Evolutionary conservation across 306 rosid genomes (phyloP), one percentile per base, ranked within the genome.

Genomic region (Glycine latifolia): DNA sequence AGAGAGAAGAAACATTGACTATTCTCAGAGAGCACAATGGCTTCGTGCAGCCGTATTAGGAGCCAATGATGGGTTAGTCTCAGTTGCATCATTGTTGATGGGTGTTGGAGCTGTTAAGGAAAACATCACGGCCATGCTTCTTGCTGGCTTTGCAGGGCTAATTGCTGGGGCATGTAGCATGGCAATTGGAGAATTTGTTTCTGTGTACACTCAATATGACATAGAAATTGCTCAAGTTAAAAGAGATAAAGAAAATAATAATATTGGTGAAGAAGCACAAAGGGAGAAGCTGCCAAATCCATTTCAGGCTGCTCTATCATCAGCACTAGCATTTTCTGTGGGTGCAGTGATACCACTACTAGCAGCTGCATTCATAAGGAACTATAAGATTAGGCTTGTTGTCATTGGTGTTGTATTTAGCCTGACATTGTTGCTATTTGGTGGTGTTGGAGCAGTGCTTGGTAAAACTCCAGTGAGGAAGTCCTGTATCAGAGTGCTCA

Each of bases 61-160:
- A 55, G 60, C 60, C 26, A 55, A 55, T 6, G 60, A 55, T 15
- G 60, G 60, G 2, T 55, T 55, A 55, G 60, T 55, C 60, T 55
- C 60, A 5, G 60, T 55, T 6, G 60, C 60, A 55, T 55, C 60
- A 55, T 55, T 55, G 60, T n/a, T 55, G 60, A 55, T 55, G 60
- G 60, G 60, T n/a, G 60, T 55, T 55, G 60, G 60, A 55, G 60
- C 60, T n/a, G 26, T 55, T 2, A 55, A 55, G 26, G 60, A 55
- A 16, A 15, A 55, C 26, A 7, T 55, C 1, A 15, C 26, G n/a
- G 60, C 26, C 9, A 55, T 55, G 60, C 2, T 55, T 55, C 60
- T 55, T 55, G 60, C 60, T 55, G 60, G 60, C 16, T 55, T 55
- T 15, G 60, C 60, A n/a, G 60, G 60, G 4, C 16, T 55, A 55